A percentile compares a stretch with the other conserved stretches of the same genome.
phyloP scores from a whole-genome alignment of 163 green algal species.

The Chlorella variabilis region DNA sequence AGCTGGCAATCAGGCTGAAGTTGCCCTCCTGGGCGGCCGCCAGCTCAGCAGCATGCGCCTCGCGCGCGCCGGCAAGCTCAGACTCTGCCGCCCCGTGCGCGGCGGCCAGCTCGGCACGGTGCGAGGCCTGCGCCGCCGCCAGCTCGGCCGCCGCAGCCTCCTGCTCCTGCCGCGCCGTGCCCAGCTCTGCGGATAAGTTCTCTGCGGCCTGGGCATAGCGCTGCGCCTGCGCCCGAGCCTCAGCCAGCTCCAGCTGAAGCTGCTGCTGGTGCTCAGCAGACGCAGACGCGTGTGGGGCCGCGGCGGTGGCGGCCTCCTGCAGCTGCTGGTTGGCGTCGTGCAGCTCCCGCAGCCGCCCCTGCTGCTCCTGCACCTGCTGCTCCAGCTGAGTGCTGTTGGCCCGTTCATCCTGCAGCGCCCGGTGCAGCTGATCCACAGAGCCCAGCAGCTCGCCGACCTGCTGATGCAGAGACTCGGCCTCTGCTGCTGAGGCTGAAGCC shows the following conservation, averaged over 20 bases:
- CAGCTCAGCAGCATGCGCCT: neutral
- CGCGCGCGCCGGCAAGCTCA: neutral
- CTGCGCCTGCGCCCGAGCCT: slow-evolving; percentile 13
- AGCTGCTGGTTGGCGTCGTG: slow-evolving; percentile 15
- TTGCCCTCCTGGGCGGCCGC: neutral
- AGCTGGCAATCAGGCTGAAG: slow-evolving; percentile 10
- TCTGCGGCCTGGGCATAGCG: slow-evolving; percentile 16
- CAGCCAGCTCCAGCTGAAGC: slow-evolving; percentile 14
- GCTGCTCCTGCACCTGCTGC: slow-evolving; percentile 28
- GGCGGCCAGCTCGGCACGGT: neutral
- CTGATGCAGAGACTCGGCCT: slow-evolving; percentile 26
- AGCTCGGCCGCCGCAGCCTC: neutral
- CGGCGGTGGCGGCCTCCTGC: neutral
- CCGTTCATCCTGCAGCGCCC: slow-evolving; percentile 50
- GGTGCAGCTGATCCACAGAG: slow-evolving; percentile 52
- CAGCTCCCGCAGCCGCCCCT: slow-evolving; percentile 34
- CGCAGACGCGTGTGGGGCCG: neutral
- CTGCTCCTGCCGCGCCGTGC: slow-evolving; percentile 11
- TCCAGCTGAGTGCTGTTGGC: slow-evolving; percentile 46
- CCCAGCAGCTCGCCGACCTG: slow-evolving; percentile 43
- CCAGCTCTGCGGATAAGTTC: slow-evolving; percentile 28
- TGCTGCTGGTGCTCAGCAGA: neutral
- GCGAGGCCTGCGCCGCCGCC: neutral
- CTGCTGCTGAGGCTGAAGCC: neutral
- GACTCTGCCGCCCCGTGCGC: neutral